Conservation (phyloP, 768 basidiomycete species). For the Tricholoma furcatifolium region DNA sequence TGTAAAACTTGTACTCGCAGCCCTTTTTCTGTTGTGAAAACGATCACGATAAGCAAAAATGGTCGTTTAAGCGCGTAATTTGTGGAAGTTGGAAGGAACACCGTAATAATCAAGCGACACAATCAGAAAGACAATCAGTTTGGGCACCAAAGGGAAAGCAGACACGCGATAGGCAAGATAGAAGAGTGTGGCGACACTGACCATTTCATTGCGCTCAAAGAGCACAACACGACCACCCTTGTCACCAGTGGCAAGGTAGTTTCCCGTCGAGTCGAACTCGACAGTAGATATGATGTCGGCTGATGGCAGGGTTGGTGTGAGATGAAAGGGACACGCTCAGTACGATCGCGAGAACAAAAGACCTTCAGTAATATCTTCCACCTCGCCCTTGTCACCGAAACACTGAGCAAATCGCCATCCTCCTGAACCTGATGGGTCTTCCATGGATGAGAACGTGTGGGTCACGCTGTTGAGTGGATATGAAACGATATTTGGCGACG, state of each 20-base stretch:
- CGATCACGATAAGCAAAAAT: conserved; percentile 22
- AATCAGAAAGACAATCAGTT: conserved; percentile 34
- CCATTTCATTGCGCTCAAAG: conserved; percentile 97
- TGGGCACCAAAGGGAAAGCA: conserved; percentile 15
- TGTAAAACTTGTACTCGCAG: conserved; percentile 99
- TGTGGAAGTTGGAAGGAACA: conserved; percentile 7
- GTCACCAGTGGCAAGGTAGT: conserved; percentile 99
- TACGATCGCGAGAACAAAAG: conserved; percentile 21
- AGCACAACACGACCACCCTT: conserved; percentile 98
- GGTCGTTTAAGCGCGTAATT: conserved; percentile 14
- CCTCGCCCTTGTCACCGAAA: conserved; percentile 99
- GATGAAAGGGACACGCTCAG: conserved; percentile 6
- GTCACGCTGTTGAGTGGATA: conserved; percentile 21
- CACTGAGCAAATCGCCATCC: conserved; percentile 99
- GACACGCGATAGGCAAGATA: conserved; percentile 14
- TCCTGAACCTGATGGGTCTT: conserved; percentile 82
- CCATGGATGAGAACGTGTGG: conserved; percentile 46
- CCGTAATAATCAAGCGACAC: conserved; percentile 16
- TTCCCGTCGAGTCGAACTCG: conserved; percentile 99
- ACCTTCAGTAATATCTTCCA: conserved; percentile 99
- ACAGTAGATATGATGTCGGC: conserved; percentile 99
- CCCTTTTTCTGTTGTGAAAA: conserved; percentile 83
- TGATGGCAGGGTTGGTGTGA: conserved; percentile 37
- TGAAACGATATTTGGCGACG: conserved; percentile 15
- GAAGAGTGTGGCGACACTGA: conserved; percentile 31